phyloP scores from a whole-genome alignment of 352 stramenopile species.

The Globisporangium spiculum region DNA sequence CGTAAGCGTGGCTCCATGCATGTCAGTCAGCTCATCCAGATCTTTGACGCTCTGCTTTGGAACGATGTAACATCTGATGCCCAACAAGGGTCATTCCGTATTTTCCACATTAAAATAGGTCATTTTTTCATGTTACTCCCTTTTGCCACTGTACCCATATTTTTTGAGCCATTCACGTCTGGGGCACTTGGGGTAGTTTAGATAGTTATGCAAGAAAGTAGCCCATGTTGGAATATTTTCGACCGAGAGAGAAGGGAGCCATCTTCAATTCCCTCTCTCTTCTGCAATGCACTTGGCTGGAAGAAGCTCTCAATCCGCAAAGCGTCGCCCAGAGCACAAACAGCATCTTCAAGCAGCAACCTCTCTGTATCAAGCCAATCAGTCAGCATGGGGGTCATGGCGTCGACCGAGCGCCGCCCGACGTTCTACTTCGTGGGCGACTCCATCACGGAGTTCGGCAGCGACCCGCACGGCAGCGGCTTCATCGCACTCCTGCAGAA shows the following conservation, averaged over 20 bases:
- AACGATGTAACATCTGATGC: too few relatives aligned
- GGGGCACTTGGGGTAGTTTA: background rate
- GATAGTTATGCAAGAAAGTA: background rate
- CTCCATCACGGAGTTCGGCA: slow-evolving; percentile 62
- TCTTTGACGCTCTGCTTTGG: too few relatives aligned
- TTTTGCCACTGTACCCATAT: too few relatives aligned
- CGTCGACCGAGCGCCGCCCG: slow-evolving; percentile 21
- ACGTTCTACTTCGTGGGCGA: slow-evolving; percentile 53
- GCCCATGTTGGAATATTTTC: background rate
- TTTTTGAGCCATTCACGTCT: background rate
- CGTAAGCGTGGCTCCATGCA: background rate
- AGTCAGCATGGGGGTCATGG: slow-evolving; percentile 8
- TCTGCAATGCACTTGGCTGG: background rate
- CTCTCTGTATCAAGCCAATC: background rate
- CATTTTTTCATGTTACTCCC: too few relatives aligned
- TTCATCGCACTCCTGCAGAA: slow-evolving; percentile 48
- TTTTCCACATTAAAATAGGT: too few relatives aligned
- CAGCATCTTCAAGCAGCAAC: background rate
- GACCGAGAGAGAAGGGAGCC: background rate
- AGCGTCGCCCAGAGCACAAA: background rate
- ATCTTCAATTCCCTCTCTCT: background rate
- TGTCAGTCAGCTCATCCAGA: too few relatives aligned
- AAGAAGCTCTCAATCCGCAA: slow-evolving; percentile 1
- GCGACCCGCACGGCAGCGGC: slow-evolving; percentile 31
- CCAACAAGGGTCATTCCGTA: too few relatives aligned